Evolutionary conservation across 1,284 basidiomycete genomes (phyloP).

Genomic region (Coniferiporia sulphurascens): DNA sequence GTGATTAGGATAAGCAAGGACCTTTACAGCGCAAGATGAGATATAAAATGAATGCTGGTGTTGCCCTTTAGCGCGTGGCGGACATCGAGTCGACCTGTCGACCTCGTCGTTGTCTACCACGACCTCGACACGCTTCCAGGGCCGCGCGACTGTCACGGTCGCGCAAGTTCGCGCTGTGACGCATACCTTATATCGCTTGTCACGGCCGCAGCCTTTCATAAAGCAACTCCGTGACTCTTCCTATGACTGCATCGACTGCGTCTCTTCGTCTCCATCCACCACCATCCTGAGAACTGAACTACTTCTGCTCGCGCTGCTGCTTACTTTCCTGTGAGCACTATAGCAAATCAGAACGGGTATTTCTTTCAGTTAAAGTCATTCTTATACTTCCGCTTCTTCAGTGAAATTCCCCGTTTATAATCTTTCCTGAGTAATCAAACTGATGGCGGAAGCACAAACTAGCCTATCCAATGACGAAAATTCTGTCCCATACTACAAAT

Average conservation of each 20-base stretch:
- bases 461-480: neutral
- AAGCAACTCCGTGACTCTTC: neutral
- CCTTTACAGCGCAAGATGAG: neutral
- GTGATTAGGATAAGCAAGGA: neutral
- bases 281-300: neutral
- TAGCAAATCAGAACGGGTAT: no score
- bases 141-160: neutral
- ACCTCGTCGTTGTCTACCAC: neutral
- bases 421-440: neutral
- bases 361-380: no score
- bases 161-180: neutral
- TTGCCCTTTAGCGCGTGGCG: neutral
- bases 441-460: neutral
- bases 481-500: conserved; percentile 25
- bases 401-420: no score
- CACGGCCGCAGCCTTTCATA: neutral
- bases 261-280: neutral
- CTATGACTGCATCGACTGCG: neutral
- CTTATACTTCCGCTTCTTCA: no score
- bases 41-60: neutral
- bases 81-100: neutral
- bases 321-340: neutral
- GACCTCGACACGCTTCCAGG: neutral
- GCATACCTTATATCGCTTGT: neutral
- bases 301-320: neutral